Base-by-base conservation (phyloP, 1,284 basidiomycete genomes). In the Rugosomyces carneus region DNA sequence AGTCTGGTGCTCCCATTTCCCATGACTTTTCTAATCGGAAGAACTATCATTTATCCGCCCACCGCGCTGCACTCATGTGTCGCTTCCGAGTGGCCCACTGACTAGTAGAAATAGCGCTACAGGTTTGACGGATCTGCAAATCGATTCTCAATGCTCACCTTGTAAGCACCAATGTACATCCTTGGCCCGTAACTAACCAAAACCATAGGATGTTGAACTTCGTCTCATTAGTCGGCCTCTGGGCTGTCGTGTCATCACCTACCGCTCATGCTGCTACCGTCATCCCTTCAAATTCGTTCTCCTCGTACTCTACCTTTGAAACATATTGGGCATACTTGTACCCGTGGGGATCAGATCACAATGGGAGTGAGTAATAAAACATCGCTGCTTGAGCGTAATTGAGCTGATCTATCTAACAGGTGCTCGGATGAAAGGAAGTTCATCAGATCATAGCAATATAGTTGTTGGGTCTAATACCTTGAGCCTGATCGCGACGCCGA, bases 331-430 rank as follows among this genome's bases (percentile, higher is more conserved):
- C 55, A 27, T 70, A 70, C 45, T 58, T 70, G n/a, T 72, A 71
- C 45, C 69, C 70, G 5, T 72, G 70, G 70, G 70, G 70, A 3
- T 66, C 67, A 26, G 70, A 71, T 38, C 70, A 72, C 53, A 72
- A 72, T 42, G 70, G 70, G 44, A 68, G 70, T 70, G 50, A 20
- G 63, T 60, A 5, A 20, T 15, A 20, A 9, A 10, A 21, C 16
- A 18, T 18, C 11, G 19, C 29, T 44, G 15, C 10, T 29, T 8
- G 13, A 10, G 37, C 13, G 19, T 18, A 35, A 16, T 18, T 32
- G 19, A 15, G n/a, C 16, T 10, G 21, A 32, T 7, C 5, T 4
- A 23, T 40, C n/a, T 8, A 2, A 27, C 37, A 71, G 69, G 66
- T 49, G 70, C 65, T 21, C 62, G 70, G 9, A 71, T 71, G 70